Conservation (phyloP, 257 asterid species). For the Nicotiana obtusifolia region DNA sequence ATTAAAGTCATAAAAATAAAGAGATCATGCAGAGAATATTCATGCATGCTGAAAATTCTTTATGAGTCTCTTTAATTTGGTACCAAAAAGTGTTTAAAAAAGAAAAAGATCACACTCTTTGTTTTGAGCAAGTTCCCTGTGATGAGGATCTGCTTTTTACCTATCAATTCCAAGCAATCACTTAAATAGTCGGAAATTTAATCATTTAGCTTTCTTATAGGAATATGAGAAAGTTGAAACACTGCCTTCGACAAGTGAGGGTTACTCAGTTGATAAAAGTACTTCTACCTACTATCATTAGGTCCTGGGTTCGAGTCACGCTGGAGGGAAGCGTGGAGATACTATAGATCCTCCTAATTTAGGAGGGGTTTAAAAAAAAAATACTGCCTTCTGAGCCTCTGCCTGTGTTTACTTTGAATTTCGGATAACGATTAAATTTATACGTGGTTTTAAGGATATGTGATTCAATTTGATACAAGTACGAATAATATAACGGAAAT, state of each 20-base stretch:
- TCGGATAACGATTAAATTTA: too few relatives aligned
- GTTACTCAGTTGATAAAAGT: too few relatives aligned
- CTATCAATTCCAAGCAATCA: constrained; percentile 9
- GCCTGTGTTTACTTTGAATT: too few relatives aligned
- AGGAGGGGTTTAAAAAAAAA: too few relatives aligned
- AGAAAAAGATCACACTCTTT: not conserved
- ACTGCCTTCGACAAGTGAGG: too few relatives aligned
- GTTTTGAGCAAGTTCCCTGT: constrained; percentile 1
- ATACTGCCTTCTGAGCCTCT: not conserved
- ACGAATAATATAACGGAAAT: too few relatives aligned
- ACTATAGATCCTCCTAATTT: too few relatives aligned
- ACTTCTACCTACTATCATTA: too few relatives aligned
- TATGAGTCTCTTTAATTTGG: not conserved
- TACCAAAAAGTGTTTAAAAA: not conserved
- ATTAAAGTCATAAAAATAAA: not conserved
- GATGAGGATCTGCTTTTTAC: not conserved
- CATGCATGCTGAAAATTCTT: not conserved
- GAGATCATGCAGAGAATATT: not conserved
- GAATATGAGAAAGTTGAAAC: constrained; percentile 39
- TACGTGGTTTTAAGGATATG: too few relatives aligned
- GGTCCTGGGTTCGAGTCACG: too few relatives aligned
- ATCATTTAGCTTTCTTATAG: constrained; percentile 26
- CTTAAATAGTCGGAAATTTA: constrained; percentile 8
- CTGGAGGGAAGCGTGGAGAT: too few relatives aligned
- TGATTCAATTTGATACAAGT: too few relatives aligned